Conservation (phyloP, 148 eudicot species). For the Euryodendron excelsum region DNA sequence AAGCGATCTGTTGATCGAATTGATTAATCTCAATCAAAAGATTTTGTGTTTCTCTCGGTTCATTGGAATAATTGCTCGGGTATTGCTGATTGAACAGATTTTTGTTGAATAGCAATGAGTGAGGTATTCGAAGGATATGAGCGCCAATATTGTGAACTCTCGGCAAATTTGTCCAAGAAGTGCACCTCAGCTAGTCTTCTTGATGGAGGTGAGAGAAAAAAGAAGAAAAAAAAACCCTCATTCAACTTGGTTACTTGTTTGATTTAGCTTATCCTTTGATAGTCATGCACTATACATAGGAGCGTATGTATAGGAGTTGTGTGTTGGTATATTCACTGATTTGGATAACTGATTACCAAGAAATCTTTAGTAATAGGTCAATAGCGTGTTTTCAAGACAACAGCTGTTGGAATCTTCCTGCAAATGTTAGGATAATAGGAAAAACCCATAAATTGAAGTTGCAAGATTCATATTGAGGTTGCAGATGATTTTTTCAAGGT, state of each 20-base stretch:
- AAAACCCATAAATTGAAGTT: no score
- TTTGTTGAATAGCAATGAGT: slow-evolving; percentile 25
- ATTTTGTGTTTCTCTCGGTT: not conserved
- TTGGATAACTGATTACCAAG: not conserved
- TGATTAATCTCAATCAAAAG: not conserved
- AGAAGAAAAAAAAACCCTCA: not conserved
- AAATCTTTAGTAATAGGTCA: not conserved
- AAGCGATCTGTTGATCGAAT: not conserved
- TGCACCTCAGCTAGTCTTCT: slow-evolving; percentile 32
- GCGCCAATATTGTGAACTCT: slow-evolving; percentile 50
- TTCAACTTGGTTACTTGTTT: not conserved
- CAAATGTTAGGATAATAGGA: not conserved
- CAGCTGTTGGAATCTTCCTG: not conserved
- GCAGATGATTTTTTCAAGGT: not conserved
- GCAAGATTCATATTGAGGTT: not conserved
- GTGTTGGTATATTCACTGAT: not conserved
- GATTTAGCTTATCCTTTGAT: not conserved
- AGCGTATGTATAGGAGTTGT: not conserved
- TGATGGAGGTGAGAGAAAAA: slow-evolving; percentile 35
- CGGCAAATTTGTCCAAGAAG: slow-evolving; percentile 40
- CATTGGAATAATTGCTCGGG: not conserved
- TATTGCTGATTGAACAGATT: not conserved
- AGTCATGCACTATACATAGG: not conserved
- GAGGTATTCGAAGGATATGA: slow-evolving; percentile 45
- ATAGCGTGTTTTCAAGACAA: not conserved